These are phyloP conservation scores for Candida glaebosa DNA, from an alignment of 805 yeast species.

Conservation along the genomic window DNA sequence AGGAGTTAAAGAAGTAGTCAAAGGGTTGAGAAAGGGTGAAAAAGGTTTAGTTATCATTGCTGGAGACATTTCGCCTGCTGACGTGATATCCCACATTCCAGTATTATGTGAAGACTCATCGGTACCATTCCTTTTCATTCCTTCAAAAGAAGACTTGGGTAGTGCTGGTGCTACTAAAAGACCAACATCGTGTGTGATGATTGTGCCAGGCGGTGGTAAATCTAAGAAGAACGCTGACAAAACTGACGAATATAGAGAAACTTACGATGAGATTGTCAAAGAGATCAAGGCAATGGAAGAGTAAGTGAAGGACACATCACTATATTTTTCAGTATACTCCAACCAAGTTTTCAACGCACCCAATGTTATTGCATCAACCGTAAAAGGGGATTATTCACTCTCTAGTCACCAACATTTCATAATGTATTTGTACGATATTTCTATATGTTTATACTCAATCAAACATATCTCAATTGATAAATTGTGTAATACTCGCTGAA, in stretches of 20 bases:
- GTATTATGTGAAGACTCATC: constrained; percentile 92
- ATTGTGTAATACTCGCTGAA: neutral
- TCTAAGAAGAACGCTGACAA: constrained; percentile 68
- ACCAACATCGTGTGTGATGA: constrained; percentile 97
- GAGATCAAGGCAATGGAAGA: constrained; percentile 58
- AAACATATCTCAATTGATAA: neutral
- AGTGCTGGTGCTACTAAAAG: constrained; percentile 99
- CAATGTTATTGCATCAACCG: neutral
- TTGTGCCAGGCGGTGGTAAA: constrained; percentile 92
- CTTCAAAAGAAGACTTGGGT: constrained; percentile 97
- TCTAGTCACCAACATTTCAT: neutral
- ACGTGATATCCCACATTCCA: constrained; percentile 95
- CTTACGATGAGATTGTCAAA: constrained; percentile 90
- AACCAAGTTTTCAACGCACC: neutral
- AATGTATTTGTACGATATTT: constrained; percentile 2
- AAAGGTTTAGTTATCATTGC: constrained; percentile 96
- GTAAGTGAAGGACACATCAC: neutral
- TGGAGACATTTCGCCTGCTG: constrained; percentile 97
- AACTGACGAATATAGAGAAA: constrained; percentile 84
- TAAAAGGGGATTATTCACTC: no score
- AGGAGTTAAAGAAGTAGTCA: constrained; percentile 98
- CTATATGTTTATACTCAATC: constrained; percentile 1
- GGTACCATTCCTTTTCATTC: constrained; percentile 90
- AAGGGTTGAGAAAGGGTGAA: constrained; percentile 96
- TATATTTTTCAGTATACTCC: neutral